Conservation (phyloP, 148 eudicot species). For the Talinum fruticosum region DNA sequence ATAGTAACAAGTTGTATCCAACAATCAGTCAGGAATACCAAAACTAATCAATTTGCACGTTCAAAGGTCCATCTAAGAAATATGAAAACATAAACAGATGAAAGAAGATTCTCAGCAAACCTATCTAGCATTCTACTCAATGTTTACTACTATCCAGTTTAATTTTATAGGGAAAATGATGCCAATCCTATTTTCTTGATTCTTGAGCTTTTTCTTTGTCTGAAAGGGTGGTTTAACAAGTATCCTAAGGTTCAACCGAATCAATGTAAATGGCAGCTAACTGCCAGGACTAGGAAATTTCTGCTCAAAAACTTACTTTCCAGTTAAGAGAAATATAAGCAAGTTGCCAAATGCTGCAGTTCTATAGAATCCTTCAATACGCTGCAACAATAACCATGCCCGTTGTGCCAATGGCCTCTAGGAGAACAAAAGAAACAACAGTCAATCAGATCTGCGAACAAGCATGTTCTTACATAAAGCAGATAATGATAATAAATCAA, state of each 20-base stretch:
- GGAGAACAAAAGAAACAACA: slow-evolving; percentile 4
- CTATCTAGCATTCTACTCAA: not conserved
- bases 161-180: not conserved
- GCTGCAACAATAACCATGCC: slow-evolving; percentile 86
- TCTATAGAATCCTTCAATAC: slow-evolving; percentile 81
- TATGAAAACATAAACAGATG: not conserved
- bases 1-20: not conserved
- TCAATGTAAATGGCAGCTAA: not conserved
- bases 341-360: slow-evolving; percentile 88
- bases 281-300: not conserved
- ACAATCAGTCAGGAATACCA: not conserved
- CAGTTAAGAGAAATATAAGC: slow-evolving; percentile 80
- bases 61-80: not conserved
- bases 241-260: not conserved
- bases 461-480: not conserved
- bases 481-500: not conserved
- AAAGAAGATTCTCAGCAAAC: not conserved
- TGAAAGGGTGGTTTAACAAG: not conserved
- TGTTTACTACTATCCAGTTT: not conserved
- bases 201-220: not conserved
- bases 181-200: not conserved
- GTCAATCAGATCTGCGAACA: not conserved
- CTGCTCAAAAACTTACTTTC: slow-evolving; percentile 56
- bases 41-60: not conserved
- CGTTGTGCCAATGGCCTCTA: slow-evolving; percentile 82